phyloP scores from a whole-genome alignment of 2,329 filamentous ascomycete species.

The Talaromyces piceae region DNA sequence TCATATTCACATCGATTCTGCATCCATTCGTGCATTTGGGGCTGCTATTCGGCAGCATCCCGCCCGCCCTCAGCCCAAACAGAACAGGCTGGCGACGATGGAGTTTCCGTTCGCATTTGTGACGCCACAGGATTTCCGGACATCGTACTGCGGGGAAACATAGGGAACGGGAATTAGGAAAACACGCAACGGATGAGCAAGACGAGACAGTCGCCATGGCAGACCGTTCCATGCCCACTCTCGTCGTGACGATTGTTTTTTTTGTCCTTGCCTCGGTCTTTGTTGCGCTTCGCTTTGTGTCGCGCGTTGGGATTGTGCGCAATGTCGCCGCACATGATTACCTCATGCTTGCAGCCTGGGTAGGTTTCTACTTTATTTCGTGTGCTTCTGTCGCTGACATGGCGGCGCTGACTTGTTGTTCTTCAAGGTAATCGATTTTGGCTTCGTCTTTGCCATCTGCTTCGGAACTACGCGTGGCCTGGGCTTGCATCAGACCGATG shows the following conservation, averaged over 20 bases:
- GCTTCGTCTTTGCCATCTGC: slow-evolving; percentile 41
- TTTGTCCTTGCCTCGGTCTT: slow-evolving; percentile 65
- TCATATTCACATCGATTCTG: too few relatives aligned
- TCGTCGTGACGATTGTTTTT: slow-evolving; percentile 37
- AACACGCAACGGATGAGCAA: too few relatives aligned
- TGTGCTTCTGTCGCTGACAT: slow-evolving; percentile 3
- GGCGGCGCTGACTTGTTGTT: too few relatives aligned
- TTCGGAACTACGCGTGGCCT: slow-evolving; percentile 37
- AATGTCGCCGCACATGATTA: slow-evolving; percentile 70
- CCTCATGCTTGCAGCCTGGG: slow-evolving; percentile 73
- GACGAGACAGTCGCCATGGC: slow-evolving; percentile 21
- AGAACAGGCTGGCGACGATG: slow-evolving; percentile 8
- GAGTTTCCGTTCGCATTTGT: neutral
- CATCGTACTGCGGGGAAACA: slow-evolving; percentile 4
- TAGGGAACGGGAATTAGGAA: too few relatives aligned
- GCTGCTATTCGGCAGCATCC: neutral
- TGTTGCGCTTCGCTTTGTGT: slow-evolving; percentile 65
- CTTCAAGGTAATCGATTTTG: slow-evolving; percentile 36
- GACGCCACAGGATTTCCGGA: neutral
- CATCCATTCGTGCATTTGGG: neutral
- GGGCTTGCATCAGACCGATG: slow-evolving; percentile 35
- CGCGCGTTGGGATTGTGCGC: slow-evolving; percentile 64
- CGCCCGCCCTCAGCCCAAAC: neutral
- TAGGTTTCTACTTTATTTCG: slow-evolving; percentile 24
- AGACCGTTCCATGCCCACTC: slow-evolving; percentile 29